Evolutionary conservation across 2,329 filamentous ascomycete species (phyloP).

Genomic region (Sporothrix phasma): DNA sequence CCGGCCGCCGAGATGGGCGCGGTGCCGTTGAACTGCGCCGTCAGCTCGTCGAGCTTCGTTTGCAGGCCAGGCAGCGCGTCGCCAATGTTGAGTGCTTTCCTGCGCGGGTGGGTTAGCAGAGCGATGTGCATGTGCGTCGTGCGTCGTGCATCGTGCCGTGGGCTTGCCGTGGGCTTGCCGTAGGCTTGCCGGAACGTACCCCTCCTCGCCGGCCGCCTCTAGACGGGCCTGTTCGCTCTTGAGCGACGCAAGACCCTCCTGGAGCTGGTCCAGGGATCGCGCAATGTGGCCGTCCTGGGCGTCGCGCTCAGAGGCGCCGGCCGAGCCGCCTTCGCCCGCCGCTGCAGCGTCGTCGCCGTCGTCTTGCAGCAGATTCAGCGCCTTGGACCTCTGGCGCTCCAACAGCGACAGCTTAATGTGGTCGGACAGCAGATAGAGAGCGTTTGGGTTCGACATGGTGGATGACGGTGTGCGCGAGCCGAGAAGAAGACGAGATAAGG

Average conservation of each 20-base stretch:
- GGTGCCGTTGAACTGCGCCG: conserved; percentile 67
- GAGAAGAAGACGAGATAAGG: neutral
- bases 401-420: conserved; percentile 94
- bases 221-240: conserved; percentile 55
- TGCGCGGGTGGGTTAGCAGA: conserved; percentile 11
- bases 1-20: conserved; percentile 27
- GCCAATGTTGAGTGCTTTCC: conserved; percentile 41
- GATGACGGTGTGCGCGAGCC: neutral
- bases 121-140: too few relatives aligned
- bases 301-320: conserved; percentile 30
- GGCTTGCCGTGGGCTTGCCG: too few relatives aligned
- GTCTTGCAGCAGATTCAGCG: conserved; percentile 56
- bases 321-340: neutral
- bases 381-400: conserved; percentile 78
- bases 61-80: conserved; percentile 60
- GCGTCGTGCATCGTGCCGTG: too few relatives aligned
- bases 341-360: conserved; percentile 32
- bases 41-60: conserved; percentile 66
- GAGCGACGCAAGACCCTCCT: conserved; percentile 64
- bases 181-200: conserved; percentile 41
- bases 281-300: conserved; percentile 84
- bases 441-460: conserved; percentile 50
- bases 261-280: conserved; percentile 76
- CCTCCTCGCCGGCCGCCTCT: conserved; percentile 52
- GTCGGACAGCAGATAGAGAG: conserved; percentile 87